A percentile compares a stretch with the other conserved stretches of the same genome.
Evolutionary conservation across 2,329 filamentous ascomycete genomes (phyloP).

Genomic region (Aureobasidium sp.): DNA sequence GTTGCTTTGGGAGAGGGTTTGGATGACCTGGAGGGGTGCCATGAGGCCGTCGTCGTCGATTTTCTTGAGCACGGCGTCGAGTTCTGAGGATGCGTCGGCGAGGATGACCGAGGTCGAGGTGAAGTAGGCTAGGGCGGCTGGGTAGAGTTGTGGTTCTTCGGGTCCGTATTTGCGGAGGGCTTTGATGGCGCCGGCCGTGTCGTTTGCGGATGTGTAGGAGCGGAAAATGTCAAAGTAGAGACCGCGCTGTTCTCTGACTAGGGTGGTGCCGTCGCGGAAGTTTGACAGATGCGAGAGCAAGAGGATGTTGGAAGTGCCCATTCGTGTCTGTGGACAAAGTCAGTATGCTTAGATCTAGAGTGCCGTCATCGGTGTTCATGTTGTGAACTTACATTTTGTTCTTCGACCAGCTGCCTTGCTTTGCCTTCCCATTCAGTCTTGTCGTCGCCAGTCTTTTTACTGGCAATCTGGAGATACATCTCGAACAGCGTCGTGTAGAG

Average conservation of each 20-base stretch:
- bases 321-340: conserved; percentile 42
- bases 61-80: conserved; percentile 70
- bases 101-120: conserved; percentile 76
- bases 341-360: not conserved
- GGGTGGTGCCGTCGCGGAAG: conserved; percentile 81
- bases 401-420: conserved; percentile 81
- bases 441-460: conserved; percentile 61
- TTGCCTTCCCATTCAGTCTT: conserved; percentile 82
- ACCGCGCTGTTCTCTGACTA: conserved; percentile 90
- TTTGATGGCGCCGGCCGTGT: conserved; percentile 83
- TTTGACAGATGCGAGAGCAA: conserved; percentile 85
- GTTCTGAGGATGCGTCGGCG: conserved; percentile 77
- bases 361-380: not conserved
- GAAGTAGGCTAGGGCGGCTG: conserved; percentile 87
- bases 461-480: conserved; percentile 91
- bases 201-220: conserved; percentile 86
- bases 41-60: conserved; percentile 89
- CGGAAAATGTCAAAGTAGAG: conserved; percentile 93
- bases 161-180: conserved; percentile 87
- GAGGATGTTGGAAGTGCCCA: conserved; percentile 91
- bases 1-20: conserved; percentile 70
- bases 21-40: conserved; percentile 93
- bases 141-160: conserved; percentile 84
- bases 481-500: conserved; percentile 94
- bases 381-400: conserved; percentile 51